Evolutionary conservation across 2,329 filamentous ascomycete species (phyloP), one percentile per base, ranked within the genome.

Genomic region (Didymella segeticola): DNA sequence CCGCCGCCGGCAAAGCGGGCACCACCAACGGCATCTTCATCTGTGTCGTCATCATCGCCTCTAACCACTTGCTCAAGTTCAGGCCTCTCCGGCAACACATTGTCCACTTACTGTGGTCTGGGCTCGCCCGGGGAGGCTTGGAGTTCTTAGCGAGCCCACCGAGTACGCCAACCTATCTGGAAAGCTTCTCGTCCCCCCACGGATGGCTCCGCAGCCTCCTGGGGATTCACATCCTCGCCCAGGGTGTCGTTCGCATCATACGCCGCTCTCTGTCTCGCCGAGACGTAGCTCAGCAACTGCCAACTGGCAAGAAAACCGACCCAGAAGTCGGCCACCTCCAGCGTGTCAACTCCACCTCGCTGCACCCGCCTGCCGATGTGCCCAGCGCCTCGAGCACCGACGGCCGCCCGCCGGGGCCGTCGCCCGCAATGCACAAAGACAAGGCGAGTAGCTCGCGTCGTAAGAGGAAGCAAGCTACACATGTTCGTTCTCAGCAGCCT

Each of bases 401-500:
- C 62, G 78, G 77, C 68, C 79, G 77, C 68, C 80, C 75, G 69
- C 81, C 78, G 33, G 79, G 77, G 57, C 78, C 77, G 69, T 75
- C 83, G 70, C 79, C 82, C 22, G 77, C 78, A 47, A 63, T 77
- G 49, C 80, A 81, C 65, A 86, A 79, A 75, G 82, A 83, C 74
- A 86, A 78, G 75, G 71, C 84, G 78, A 79, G 86, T 70, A 74
- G 83, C 62, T 96, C 83, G 60, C 96, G 95, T 77, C 95, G 91
- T 79, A 89, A 90, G 78, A 86, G 89, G 77, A 93, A 95, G 78
- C 91, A 96, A 77, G 93, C 90, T 70, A 92, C 91, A 53, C 90
- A 95, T 75, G 91, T 96, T 63, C 84, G 93, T 74, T 90, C 91
- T 73, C 88, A 91, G 70, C 93, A 97, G 77, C 93, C 93, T 42